Evolutionary conservation across 2,329 filamentous ascomycete species (phyloP).

Genomic region (Hirsutella minnesotensis): DNA sequence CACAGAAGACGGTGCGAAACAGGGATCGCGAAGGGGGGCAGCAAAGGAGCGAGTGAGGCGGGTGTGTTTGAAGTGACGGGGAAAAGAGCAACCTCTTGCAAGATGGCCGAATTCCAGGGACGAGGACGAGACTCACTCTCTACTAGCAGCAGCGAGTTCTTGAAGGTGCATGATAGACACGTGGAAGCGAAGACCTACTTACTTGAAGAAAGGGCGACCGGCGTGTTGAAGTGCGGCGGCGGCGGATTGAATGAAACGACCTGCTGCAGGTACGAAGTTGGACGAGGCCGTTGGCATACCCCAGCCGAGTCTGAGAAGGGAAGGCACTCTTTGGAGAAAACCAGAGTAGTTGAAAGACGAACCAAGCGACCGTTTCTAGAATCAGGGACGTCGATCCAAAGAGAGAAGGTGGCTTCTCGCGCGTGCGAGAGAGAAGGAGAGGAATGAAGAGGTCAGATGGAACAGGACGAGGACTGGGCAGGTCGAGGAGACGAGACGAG

Average conservation of each 20-base stretch:
- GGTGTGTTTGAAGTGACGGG: slow-evolving; percentile 1
- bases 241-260: no score
- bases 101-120: slow-evolving; percentile 3
- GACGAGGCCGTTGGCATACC: no score
- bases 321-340: neutral
- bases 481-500: neutral
- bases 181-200: neutral
- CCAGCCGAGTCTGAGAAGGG: neutral
- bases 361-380: neutral
- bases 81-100: slow-evolving; percentile 14
- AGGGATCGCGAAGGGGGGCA: slow-evolving; percentile 7
- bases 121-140: slow-evolving; percentile 1
- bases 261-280: no score
- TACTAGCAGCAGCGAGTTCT: neutral
- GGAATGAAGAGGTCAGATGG: neutral
- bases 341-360: neutral
- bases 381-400: neutral
- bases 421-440: neutral
- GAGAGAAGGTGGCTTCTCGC: neutral
- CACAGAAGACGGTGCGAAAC: slow-evolving; percentile 1
- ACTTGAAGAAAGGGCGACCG: neutral
- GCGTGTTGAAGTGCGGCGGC: neutral
- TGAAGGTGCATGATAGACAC: neutral
- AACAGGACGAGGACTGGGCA: neutral
- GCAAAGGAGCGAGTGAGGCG: slow-evolving; percentile 12